A percentile compares a stretch with the other conserved stretches of the same genome.
Conservation (phyloP, 805 yeast species). For the Candida ulmi region DNA sequence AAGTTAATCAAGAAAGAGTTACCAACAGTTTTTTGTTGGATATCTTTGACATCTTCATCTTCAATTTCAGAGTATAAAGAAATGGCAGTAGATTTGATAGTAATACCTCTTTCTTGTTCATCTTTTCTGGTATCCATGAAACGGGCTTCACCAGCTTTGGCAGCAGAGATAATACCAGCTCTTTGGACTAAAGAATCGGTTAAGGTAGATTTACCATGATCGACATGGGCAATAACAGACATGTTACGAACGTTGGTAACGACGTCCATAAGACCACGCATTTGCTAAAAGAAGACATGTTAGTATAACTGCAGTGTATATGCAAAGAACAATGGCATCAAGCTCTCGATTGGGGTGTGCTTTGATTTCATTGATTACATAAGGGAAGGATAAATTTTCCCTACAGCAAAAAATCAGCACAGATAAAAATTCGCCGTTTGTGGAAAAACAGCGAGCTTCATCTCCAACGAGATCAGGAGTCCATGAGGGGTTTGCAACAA, state of each 20-base stretch:
- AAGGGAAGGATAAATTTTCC: not conserved
- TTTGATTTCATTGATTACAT: too few relatives aligned
- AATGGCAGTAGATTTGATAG: constrained; percentile 98
- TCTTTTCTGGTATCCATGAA: constrained; percentile 99
- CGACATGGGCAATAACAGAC: constrained; percentile 99
- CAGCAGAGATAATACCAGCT: constrained; percentile 99
- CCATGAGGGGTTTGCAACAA: too few relatives aligned
- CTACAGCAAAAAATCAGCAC: not conserved
- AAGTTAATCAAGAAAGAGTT: constrained; percentile 94
- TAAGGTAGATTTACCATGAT: constrained; percentile 99
- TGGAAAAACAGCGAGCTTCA: too few relatives aligned
- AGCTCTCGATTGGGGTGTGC: too few relatives aligned
- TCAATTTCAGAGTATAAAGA: constrained; percentile 86
- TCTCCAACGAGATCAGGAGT: too few relatives aligned
- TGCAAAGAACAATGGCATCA: too few relatives aligned
- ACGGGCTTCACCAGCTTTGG: constrained; percentile 99
- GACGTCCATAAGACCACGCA: constrained; percentile 99
- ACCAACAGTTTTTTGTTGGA: constrained; percentile 81
- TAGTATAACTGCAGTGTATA: constrained; percentile 15
- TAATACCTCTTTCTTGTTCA: constrained; percentile 99
- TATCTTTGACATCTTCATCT: constrained; percentile 85
- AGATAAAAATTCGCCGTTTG: too few relatives aligned
- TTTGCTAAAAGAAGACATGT: constrained; percentile 55
- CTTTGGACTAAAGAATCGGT: constrained; percentile 98
- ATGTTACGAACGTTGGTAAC: constrained; percentile 99